Conservation (phyloP, 2,329 filamentous ascomycete species). For the Penicillium frequentans region DNA sequence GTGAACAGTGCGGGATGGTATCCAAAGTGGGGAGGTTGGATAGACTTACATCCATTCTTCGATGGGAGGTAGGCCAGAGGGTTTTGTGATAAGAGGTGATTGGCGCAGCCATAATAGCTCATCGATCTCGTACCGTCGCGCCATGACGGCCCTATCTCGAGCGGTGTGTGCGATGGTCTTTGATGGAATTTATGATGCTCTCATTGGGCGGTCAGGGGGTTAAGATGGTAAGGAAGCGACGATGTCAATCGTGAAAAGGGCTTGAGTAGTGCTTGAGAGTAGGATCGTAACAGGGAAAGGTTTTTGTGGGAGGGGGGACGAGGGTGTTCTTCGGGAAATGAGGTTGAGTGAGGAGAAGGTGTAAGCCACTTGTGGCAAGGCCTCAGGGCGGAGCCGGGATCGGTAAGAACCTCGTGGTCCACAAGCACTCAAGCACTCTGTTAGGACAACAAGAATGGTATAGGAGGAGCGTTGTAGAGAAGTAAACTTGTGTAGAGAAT, state of each 20-base stretch:
- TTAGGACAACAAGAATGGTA: neutral
- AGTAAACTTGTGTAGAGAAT: neutral
- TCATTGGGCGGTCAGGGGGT: conserved; percentile 27
- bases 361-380: conserved; percentile 29
- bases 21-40: conserved; percentile 7
- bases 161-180: conserved; percentile 24
- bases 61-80: conserved; percentile 73
- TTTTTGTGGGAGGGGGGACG: neutral
- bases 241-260: neutral
- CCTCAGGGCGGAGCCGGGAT: conserved; percentile 21
- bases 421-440: neutral
- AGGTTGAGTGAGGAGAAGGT: conserved; percentile 23
- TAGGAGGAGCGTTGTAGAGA: neutral
- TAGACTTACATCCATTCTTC: conserved; percentile 88
- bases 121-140: conserved; percentile 70
- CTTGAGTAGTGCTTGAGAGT: neutral
- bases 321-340: conserved; percentile 10
- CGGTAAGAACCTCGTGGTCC: conserved; percentile 15
- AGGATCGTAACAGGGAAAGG: neutral
- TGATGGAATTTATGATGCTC: conserved; percentile 25
- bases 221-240: neutral
- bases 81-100: conserved; percentile 82
- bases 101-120: conserved; percentile 72
- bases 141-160: conserved; percentile 35
- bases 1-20: conserved; percentile 5